phyloP scores from a whole-genome alignment of 352 stramenopile species.

The Pythium sukuiense region DNA sequence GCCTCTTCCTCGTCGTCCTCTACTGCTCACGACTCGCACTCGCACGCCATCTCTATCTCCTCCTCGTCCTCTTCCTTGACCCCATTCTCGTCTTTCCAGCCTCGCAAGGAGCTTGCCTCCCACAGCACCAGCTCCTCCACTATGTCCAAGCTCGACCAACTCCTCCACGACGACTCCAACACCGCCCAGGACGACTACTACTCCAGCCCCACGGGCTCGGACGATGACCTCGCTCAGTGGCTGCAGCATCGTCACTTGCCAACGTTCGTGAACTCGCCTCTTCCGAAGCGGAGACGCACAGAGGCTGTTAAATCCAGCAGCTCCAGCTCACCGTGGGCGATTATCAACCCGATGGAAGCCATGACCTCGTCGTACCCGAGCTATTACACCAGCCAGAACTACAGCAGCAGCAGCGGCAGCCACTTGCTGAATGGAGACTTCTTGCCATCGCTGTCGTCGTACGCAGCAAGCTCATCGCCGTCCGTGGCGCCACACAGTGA shows the following conservation, averaged over 20 bases:
- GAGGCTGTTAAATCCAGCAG: conserved; percentile 7
- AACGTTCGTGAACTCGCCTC: not conserved
- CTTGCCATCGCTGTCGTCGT: conserved; percentile 13
- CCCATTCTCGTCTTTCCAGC: conserved; percentile 20
- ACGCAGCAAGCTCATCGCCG: conserved; percentile 1
- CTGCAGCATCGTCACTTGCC: conserved; percentile 30
- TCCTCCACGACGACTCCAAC: conserved; percentile 58
- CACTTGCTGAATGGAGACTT: conserved; percentile 12
- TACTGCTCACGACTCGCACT: not conserved
- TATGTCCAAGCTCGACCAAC: conserved; percentile 48
- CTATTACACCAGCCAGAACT: conserved; percentile 13
- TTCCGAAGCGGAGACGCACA: conserved; percentile 24
- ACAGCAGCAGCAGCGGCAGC: conserved; percentile 10
- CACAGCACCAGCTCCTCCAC: conserved; percentile 6
- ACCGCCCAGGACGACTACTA: conserved; percentile 36
- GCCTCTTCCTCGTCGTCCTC: conserved; percentile 25
- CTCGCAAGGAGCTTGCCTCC: conserved; percentile 13
- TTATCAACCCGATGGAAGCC: conserved; percentile 41
- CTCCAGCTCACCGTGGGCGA: conserved; percentile 16
- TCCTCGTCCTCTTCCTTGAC: conserved; percentile 5
- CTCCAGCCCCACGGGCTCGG: conserved; percentile 45
- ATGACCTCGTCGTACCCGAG: conserved; percentile 19
- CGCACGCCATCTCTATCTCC: conserved; percentile 4
- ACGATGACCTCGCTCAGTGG: conserved; percentile 43
- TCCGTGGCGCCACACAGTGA: conserved; percentile 1